Conservation (phyloP, 1,284 basidiomycete genomes). For the Ustilago cynodontis region DNA sequence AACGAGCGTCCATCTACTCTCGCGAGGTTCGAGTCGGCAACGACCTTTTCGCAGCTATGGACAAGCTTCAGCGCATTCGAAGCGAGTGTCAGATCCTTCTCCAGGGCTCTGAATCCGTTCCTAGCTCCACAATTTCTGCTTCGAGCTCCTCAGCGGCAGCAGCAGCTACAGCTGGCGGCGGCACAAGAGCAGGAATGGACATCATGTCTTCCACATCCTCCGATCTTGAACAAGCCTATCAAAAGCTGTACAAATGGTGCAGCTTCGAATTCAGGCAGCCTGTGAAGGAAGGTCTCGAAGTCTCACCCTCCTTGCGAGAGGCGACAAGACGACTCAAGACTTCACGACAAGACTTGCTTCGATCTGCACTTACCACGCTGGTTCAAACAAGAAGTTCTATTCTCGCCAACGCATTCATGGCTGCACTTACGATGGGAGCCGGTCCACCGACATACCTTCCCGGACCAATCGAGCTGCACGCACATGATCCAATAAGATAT, state of each 20-base stretch:
- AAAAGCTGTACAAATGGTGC: slow-evolving; percentile 88
- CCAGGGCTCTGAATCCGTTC: slow-evolving; percentile 80
- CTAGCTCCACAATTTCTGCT: slow-evolving; percentile 73
- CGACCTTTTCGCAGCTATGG: slow-evolving; percentile 85
- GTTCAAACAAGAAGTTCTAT: slow-evolving; percentile 85
- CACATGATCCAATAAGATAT: slow-evolving; percentile 94
- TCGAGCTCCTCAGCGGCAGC: slow-evolving; percentile 76
- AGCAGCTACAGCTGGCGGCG: slow-evolving; percentile 76
- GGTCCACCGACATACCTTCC: slow-evolving; percentile 80
- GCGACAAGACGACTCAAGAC: slow-evolving; percentile 80
- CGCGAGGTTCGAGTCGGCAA: slow-evolving; percentile 81
- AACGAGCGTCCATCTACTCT: slow-evolving; percentile 80
- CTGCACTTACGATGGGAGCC: slow-evolving; percentile 89
- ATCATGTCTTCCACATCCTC: slow-evolving; percentile 80
- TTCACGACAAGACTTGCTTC: slow-evolving; percentile 73
- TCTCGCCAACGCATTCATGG: slow-evolving; percentile 83
- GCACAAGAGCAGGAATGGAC: slow-evolving; percentile 70
- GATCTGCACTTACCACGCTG: slow-evolving; percentile 77
- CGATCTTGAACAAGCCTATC: slow-evolving; percentile 87
- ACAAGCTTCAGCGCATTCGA: slow-evolving; percentile 84
- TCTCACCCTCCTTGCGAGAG: slow-evolving; percentile 79
- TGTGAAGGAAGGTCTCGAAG: slow-evolving; percentile 76
- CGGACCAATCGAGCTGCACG: slow-evolving; percentile 94
- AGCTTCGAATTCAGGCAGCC: slow-evolving; percentile 83
- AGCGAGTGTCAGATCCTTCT: slow-evolving; percentile 87